Percentiles rank a stretch among this genome's conserved stretches.
Evolutionary conservation across 148 eudicot genomes (phyloP).

Genomic region (Amaranthus cruentus): DNA sequence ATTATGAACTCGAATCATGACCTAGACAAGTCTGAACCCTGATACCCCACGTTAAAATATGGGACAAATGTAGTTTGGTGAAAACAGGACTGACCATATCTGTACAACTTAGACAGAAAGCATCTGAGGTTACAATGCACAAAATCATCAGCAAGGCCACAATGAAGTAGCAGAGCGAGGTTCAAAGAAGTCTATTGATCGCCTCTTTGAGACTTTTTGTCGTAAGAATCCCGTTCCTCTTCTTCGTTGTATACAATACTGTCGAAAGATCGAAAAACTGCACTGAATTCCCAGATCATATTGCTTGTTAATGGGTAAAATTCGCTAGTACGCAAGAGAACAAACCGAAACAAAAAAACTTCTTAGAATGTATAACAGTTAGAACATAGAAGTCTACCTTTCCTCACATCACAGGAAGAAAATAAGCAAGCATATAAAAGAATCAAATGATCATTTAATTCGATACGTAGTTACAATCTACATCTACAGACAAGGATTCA

Average conservation of each 20-base stretch:
- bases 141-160: slow-evolving; percentile 9
- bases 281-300: too few species aligned
- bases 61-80: neutral
- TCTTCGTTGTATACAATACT: neutral
- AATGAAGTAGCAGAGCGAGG: neutral
- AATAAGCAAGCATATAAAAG: slow-evolving; percentile 17
- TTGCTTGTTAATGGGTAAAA: too few species aligned
- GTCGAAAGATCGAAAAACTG: too few species aligned
- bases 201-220: neutral
- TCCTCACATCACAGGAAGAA: too few species aligned
- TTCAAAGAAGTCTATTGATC: slow-evolving; percentile 11
- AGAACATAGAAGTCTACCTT: neutral
- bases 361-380: neutral
- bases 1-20: too few species aligned
- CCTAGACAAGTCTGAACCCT: too few species aligned
- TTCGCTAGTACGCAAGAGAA: too few species aligned
- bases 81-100: neutral
- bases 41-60: neutral
- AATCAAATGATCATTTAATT: slow-evolving; percentile 21
- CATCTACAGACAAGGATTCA: slow-evolving; percentile 28
- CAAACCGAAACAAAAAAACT: too few species aligned
- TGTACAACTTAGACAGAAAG: too few species aligned
- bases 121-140: neutral
- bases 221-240: slow-evolving; percentile 1
- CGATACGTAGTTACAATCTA: slow-evolving; percentile 29